Conservation (phyloP, 2,329 filamentous ascomycete species). For the Paraphaeosphaeria minitans region DNA sequence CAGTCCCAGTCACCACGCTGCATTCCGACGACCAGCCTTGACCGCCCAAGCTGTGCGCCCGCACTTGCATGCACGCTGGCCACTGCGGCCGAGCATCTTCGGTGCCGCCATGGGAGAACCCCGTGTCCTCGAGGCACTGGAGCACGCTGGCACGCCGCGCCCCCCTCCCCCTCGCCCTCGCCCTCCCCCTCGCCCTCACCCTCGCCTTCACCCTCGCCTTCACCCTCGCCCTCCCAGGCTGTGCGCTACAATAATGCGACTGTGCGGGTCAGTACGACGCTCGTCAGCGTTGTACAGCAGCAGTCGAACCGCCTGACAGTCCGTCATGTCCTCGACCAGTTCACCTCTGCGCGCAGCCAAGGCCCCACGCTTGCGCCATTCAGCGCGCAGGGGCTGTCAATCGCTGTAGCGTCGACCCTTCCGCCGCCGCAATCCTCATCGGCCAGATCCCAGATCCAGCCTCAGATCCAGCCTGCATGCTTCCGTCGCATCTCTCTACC, state of each 20-base stretch:
- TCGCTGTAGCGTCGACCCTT: slow-evolving; percentile 34
- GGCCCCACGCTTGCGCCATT: slow-evolving; percentile 22
- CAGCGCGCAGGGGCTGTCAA: slow-evolving; percentile 39
- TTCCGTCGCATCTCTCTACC: slow-evolving; percentile 8
- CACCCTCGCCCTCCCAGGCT: too few relatives aligned
- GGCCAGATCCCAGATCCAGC: slow-evolving; percentile 1
- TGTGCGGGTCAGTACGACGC: slow-evolving; percentile 18
- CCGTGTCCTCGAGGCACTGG: slow-evolving; percentile 21
- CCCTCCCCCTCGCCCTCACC: too few relatives aligned
- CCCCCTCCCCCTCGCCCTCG: too few relatives aligned
- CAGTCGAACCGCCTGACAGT: slow-evolving; percentile 39
- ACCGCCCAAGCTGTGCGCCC: slow-evolving; percentile 16
- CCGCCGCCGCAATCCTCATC: slow-evolving; percentile 19
- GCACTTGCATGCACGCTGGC: slow-evolving; percentile 16
- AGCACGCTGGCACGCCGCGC: too few relatives aligned
- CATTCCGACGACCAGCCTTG: slow-evolving; percentile 7
- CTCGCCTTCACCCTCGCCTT: too few relatives aligned
- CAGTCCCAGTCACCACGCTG: not conserved
- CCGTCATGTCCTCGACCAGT: slow-evolving; percentile 30
- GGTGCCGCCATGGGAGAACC: slow-evolving; percentile 16
- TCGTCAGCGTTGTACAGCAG: slow-evolving; percentile 34
- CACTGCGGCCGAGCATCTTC: slow-evolving; percentile 25
- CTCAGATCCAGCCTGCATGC: slow-evolving; percentile 7
- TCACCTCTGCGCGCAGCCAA: slow-evolving; percentile 28
- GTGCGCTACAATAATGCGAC: slow-evolving; percentile 31